phyloP scores from a whole-genome alignment of 176 grass and related monocot genomes.

The Ensete glaucum region DNA sequence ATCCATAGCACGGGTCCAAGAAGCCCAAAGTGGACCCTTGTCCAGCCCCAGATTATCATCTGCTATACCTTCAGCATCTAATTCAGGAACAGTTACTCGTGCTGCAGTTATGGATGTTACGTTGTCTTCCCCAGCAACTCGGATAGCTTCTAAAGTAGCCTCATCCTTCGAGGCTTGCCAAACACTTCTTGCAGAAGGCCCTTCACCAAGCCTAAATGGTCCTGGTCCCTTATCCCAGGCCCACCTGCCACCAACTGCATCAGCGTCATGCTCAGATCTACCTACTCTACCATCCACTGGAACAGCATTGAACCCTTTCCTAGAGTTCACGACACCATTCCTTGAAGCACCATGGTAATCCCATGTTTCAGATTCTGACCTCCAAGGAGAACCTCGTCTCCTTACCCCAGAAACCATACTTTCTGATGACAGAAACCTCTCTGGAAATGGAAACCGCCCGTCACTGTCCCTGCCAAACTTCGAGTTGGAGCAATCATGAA shows the following conservation, averaged over 20 bases:
- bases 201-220: conserved; percentile 79
- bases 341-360: conserved; percentile 45
- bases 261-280: conserved; percentile 40
- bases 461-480: conserved; percentile 71
- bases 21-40: conserved; percentile 65
- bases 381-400: conserved; percentile 57
- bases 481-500: conserved; percentile 60
- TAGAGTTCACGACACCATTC: conserved; percentile 39
- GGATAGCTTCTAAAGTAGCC: conserved; percentile 86
- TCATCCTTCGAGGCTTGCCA: conserved; percentile 97
- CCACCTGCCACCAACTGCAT: conserved; percentile 33
- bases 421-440: conserved; percentile 61
- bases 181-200: conserved; percentile 94
- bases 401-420: conserved; percentile 47
- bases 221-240: conserved; percentile 73
- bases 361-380: conserved; percentile 80
- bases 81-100: conserved; percentile 45
- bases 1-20: conserved; percentile 88
- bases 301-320: conserved; percentile 54
- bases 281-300: conserved; percentile 32
- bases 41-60: conserved; percentile 54
- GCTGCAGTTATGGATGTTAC: conserved; percentile 40
- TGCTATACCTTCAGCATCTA: conserved; percentile 57
- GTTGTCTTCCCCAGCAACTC: conserved; percentile 92
- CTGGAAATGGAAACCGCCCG: conserved; percentile 49